Evolutionary conservation across 2,329 filamentous ascomycete species (phyloP), one percentile per base, ranked within the genome.

Genomic region (Boeremia exigua): DNA sequence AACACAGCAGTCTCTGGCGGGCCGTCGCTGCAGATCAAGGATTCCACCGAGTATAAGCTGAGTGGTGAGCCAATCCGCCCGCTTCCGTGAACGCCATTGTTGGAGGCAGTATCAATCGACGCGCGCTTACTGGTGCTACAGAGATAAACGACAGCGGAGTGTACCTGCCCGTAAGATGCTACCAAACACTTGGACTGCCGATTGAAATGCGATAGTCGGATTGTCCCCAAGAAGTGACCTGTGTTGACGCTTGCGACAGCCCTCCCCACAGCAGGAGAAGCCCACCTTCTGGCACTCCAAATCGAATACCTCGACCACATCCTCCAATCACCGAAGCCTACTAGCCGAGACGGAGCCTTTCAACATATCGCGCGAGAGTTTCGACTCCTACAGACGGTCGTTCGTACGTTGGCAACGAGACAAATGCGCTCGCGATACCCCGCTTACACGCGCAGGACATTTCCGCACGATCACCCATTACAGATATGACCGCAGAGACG

Each of bases 131-230:
- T 42, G 14, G 58, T 32, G 48, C 59, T 40, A 66, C 74, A 97
- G 94, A 97, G 63, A 95, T 98, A 75, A 96, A 96, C 73, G 93
- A 96, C 77, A 96, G 90, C 75, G 94, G 94, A 64, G 90, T 96
- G 59, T 98, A 96, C 79, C 85, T 98, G 65, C 94, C 94, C 67
- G 92, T 95, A 87, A 78, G 86, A 68, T 33, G 28, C 36, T 42
- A 56, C 44, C 37, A 30, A 15, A 47, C 39, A n/a, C 34, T 36
- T 39, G 48, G 42, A 29, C n/a, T 29, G 15, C 36, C 27, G 11
- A 27, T 36, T 32, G 42, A 55, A 48, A 37, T 42, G 54, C 49
- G 40, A 53, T 40, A 25, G 40, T 38, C 10, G 27, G 14, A 3
- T 28, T 27, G 19, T 30, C 34, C 37, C 29, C 32, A n/a, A 28